Evolutionary conservation across 306 rosid genomes (phyloP), one percentile per base, ranked within the genome.

Genomic region (Dalbergia oliveri): DNA sequence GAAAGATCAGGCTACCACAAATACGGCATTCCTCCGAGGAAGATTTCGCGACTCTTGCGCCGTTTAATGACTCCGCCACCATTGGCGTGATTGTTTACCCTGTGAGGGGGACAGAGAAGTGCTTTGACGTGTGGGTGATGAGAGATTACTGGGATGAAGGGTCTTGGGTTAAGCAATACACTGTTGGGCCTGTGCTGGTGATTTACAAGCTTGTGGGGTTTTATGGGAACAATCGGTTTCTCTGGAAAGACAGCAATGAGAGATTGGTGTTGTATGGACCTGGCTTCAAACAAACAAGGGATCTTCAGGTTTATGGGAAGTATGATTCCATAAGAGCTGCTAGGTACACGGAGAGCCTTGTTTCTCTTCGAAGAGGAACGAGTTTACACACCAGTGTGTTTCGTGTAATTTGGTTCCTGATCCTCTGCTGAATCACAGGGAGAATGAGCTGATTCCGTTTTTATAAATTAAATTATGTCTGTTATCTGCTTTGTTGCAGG

Each of bases 1-100:
- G 77, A 21, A 82, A 82, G 69, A 82, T 82, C 0, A 67, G 50
- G 13, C 71, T 82, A 2, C 84, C 84, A 3, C 33, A 39, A 0
- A 10, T 23, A 34, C 39, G 69, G 18, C 6, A 14, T 5, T 63
- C 68, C 3, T 8, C 23, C 0, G 47, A 63, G 0, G 45, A 34
- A 35, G 47, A 34, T 14, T 63, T 63, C 8, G 69, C 47, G 3
- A 63, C 69, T 7, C 69, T 63, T 1, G 69, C 21, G 4, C 69
- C 69, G 11, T 63, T 63, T 4, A 1, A 63, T 0, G 45, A 59
- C 4, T 59, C 65, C 8, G 4, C 16, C 6, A 39, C 74, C 5
- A 41, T 77, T 54, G 81, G 67, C 1, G 75, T 66, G 5, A 15
- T 63, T 14, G 69, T 63, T 34, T 63, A 63, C 69, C 69, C 69